Evolutionary conservation across 192 early-diverging fungal genomes (phyloP), one percentile per base, ranked within the genome.

Genomic region (Irineochytrium annulatum): DNA sequence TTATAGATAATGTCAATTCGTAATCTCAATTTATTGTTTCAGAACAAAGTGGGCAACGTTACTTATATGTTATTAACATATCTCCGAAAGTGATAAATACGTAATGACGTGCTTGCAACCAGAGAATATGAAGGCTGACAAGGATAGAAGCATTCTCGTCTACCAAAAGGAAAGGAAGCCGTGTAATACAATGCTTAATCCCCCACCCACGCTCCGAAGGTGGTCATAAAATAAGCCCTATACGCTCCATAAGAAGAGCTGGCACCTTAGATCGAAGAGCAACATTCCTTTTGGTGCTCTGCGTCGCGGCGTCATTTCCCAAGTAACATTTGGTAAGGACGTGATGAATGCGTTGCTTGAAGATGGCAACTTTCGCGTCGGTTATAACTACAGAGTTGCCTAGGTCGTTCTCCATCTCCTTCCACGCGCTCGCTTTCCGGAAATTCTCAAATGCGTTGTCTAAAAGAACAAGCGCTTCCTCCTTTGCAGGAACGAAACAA

Each of bases 401-500:
- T 6, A 49, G 6, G 11, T 49, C 46, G 5, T 20, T 24, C 46
- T 49, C 46, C 46, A 49, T 49, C 17, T 49, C 46, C 8, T 8
- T 49, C 46, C 46, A 49, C 22, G 26, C 46, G 13, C 17, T 22
- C 6, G 13, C 6, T 24, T 49, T 49, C 46, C 26, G 13, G 24
- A 49, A 49, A 8, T 49, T 14, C 24, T 49, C 46, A 22, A 49
- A 49, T 14, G 46, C 46, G 24, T 24, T 14, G 26, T 49, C 46
- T 5, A 49, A 24, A 6, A 49, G 46, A 14, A 22, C 46, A 24
- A 49, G 17, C 17, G 46, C 22, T 24, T 49, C 46, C 26, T 49
- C 46, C 24, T 49, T 14, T 6, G 46, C 46, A 24, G 46, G 46
- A 24, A 5, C 46, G 26, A 49, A 49, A 24, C 46, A 49, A 49